Conservation (phyloP, 164 flowering plant genomes). For the Aristolochia contorta region DNA sequence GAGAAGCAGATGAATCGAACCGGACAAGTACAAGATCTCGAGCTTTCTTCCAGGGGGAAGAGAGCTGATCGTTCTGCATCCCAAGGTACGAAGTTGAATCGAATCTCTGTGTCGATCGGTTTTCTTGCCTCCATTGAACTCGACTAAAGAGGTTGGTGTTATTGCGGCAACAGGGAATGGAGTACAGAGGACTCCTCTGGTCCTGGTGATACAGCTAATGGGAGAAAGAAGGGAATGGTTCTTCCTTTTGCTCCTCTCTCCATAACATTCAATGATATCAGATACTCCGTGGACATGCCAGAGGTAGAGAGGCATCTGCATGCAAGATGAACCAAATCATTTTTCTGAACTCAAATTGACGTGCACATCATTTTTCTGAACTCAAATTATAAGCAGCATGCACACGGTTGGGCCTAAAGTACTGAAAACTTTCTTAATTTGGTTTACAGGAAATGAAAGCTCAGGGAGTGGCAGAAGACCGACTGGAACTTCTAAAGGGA, state of each 20-base stretch:
- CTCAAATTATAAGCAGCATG: no score
- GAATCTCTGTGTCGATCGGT: background rate
- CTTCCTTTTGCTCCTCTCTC: conserved; percentile 51
- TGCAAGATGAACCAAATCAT: background rate
- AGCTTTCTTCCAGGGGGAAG: conserved; percentile 7
- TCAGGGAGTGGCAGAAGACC: conserved; percentile 28
- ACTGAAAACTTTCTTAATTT: background rate
- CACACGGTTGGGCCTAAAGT: no score
- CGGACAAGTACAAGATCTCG: conserved; percentile 6
- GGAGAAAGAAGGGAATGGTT: conserved; percentile 36
- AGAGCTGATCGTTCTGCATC: background rate
- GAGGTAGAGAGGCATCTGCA: conserved; percentile 18
- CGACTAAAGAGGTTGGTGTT: background rate
- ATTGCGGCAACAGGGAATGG: background rate
- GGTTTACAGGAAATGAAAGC: conserved; percentile 51
- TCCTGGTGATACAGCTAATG: conserved; percentile 5
- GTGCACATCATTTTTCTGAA: no score
- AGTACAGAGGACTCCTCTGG: background rate
- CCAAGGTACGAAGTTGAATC: background rate
- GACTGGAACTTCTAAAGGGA: conserved; percentile 31
- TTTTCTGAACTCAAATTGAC: background rate
- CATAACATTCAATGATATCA: conserved; percentile 35
- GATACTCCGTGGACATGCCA: conserved; percentile 49
- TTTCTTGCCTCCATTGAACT: background rate
- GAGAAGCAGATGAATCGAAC: conserved; percentile 9